These are phyloP conservation scores for Aureobasidium vineae DNA, from an alignment of 2,329 filamentous ascomycete genomes.

Conservation along the genomic window DNA sequence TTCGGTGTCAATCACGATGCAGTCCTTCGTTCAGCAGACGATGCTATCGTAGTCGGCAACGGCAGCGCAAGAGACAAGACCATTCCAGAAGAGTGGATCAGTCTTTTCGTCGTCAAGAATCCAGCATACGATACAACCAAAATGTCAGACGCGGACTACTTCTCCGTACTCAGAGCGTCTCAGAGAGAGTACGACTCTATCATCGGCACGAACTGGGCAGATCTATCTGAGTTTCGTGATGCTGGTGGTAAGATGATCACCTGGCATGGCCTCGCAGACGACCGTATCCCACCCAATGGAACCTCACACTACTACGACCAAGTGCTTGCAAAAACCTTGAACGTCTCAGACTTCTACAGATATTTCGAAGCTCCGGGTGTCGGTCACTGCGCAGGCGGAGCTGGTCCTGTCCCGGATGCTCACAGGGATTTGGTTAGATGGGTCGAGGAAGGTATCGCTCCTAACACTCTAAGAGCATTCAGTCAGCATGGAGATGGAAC, in stretches of 20 bases:
- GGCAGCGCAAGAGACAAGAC: constrained; percentile 31
- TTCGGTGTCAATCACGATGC: constrained; percentile 38
- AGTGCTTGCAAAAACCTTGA: constrained; percentile 35
- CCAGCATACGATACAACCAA: constrained; percentile 36
- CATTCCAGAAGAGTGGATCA: constrained; percentile 40
- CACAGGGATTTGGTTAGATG: constrained; percentile 31
- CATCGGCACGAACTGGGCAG: constrained; percentile 42
- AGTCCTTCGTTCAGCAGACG: constrained; percentile 31
- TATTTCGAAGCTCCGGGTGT: constrained; percentile 44
- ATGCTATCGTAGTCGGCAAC: constrained; percentile 34
- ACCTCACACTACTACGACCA: constrained; percentile 42
- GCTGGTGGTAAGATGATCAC: constrained; percentile 46
- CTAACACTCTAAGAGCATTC: constrained; percentile 31
- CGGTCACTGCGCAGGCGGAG: constrained; percentile 39
- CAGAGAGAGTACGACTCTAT: constrained; percentile 37
- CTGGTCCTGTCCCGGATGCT: constrained; percentile 34
- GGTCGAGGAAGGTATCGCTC: constrained; percentile 37
- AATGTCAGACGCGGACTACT: constrained; percentile 36
- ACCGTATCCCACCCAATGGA: constrained; percentile 41
- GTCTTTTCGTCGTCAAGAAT: constrained; percentile 38
- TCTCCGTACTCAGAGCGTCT: constrained; percentile 33
- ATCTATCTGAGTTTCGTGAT: constrained; percentile 41
- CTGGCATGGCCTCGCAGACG: constrained; percentile 46
- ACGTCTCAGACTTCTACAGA: constrained; percentile 40
- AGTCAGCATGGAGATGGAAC: constrained; percentile 11